These are phyloP conservation scores for Butyriboletus appendiculatus DNA, from an alignment of 1,284 basidiomycete species.

Conservation along the genomic window DNA sequence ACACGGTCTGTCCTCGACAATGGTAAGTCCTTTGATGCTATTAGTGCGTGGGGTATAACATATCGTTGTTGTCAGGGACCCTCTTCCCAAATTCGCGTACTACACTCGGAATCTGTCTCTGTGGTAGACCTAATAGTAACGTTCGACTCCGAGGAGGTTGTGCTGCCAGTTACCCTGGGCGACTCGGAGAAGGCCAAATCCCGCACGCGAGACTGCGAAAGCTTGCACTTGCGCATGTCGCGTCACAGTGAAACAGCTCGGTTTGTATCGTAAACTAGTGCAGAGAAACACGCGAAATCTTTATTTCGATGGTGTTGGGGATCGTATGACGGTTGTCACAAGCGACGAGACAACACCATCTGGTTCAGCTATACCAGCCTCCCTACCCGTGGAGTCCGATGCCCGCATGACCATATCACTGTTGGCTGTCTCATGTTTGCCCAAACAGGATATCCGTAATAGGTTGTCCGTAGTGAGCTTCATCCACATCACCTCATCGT, in stretches of 20 bases:
- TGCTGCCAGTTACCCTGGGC: too few relatives aligned
- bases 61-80: too few relatives aligned
- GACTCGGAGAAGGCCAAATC: neutral
- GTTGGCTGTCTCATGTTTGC: neutral
- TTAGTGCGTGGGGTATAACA: neutral
- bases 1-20: neutral
- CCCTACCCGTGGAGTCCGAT: neutral
- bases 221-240: neutral
- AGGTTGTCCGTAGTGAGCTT: conserved; percentile 9
- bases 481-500: neutral
- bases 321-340: neutral
- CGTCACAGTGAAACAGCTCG: neutral
- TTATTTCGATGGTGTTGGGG: neutral
- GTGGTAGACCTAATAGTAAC: too few relatives aligned
- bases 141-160: too few relatives aligned
- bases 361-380: neutral
- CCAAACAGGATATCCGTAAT: conserved; percentile 1
- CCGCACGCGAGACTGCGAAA: neutral
- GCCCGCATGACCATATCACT: neutral
- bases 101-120: too few relatives aligned
- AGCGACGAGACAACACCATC: neutral
- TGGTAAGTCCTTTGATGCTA: neutral
- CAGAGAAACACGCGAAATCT: neutral
- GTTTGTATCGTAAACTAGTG: neutral
- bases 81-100: too few relatives aligned